Conservation (phyloP, 2,329 filamentous ascomycete species). For the Arthroderma uncinatum region DNA sequence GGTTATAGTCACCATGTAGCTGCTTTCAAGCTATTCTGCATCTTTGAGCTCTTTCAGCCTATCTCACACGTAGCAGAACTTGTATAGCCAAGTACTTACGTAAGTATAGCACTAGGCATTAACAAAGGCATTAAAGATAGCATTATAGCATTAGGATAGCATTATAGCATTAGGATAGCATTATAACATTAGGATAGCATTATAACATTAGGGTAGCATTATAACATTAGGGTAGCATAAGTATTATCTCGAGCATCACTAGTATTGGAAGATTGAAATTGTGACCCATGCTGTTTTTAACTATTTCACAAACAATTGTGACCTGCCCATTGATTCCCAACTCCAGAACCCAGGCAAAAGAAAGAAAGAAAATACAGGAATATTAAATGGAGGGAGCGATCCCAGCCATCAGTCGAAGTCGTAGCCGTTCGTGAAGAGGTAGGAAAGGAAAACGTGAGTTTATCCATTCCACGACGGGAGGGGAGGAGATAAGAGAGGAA, state of each 20-base stretch:
- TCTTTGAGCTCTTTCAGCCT: too few species aligned
- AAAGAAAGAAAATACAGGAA: neutral
- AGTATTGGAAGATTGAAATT: neutral
- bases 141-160: too few species aligned
- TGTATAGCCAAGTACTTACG: constrained; percentile 17
- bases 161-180: too few species aligned
- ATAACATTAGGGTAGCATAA: too few species aligned
- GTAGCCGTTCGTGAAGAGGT: neutral
- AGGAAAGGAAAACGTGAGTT: neutral
- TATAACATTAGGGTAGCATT: too few species aligned
- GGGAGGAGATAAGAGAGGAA: neutral
- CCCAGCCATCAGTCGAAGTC: neutral
- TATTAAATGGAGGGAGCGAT: neutral
- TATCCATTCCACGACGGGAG: neutral
- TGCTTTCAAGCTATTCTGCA: too few species aligned
- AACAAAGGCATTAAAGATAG: too few species aligned
- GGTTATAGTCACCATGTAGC: too few species aligned
- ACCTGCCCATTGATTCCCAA: neutral
- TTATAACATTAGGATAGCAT: too few species aligned
- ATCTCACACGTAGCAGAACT: too few species aligned
- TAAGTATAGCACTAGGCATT: neutral
- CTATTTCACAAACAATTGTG: neutral
- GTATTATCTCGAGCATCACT: too few species aligned
- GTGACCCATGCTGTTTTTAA: neutral
- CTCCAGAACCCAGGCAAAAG: neutral